Evolutionary conservation across 768 basidiomycete genomes (phyloP).

Genomic region (Boletales sp.): DNA sequence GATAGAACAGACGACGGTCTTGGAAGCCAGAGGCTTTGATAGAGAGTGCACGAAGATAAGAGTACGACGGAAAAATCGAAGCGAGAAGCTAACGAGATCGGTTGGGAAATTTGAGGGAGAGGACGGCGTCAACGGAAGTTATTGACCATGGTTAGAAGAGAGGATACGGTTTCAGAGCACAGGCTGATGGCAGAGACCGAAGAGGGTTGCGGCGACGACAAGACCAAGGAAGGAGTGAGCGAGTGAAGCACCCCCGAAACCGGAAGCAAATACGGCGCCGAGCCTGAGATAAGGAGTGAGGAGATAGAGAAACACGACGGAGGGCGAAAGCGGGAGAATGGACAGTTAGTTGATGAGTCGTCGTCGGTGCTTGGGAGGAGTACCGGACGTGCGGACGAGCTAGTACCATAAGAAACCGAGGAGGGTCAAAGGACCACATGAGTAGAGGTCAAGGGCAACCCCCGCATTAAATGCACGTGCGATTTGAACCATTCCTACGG

Average conservation of each 20-base stretch:
- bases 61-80: conserved; percentile 39
- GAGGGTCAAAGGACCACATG: too few relatives aligned
- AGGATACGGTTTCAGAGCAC: background rate
- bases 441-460: too few relatives aligned
- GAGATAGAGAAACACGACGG: conserved; percentile 65
- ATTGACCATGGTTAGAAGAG: conserved; percentile 11
- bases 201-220: conserved; percentile 50
- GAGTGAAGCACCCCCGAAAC: conserved; percentile 41
- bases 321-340: conserved; percentile 51
- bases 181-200: conserved; percentile 57
- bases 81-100: conserved; percentile 32
- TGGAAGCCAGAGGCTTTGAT: conserved; percentile 52
- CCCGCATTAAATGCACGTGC: too few relatives aligned
- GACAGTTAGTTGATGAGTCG: too few relatives aligned
- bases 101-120: conserved; percentile 44
- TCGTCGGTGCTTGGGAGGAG: too few relatives aligned
- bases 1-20: conserved; percentile 51
- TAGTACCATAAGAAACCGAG: too few relatives aligned
- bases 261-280: conserved; percentile 62
- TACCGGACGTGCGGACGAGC: too few relatives aligned
- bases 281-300: conserved; percentile 66
- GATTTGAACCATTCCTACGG: too few relatives aligned
- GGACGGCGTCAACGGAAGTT: conserved; percentile 55
- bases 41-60: conserved; percentile 49
- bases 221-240: conserved; percentile 49